These are phyloP conservation scores for Aspergillus bridgeri DNA, from an alignment of 495 filamentous ascomycete genomes.

Conservation along the genomic window DNA sequence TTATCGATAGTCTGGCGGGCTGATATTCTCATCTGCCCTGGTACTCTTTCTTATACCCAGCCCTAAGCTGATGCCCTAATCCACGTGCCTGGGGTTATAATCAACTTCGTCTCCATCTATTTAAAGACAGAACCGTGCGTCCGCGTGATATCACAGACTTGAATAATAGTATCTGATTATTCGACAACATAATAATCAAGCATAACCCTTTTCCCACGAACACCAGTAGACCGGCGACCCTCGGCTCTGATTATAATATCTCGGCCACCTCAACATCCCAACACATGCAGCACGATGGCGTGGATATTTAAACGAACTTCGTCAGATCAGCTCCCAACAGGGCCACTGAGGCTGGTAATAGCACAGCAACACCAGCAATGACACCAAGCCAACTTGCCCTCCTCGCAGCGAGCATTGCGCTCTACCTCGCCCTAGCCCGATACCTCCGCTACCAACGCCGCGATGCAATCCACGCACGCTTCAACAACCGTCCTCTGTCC, in stretches of 20 bases:
- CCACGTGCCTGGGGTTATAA: neutral
- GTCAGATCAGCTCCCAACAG: neutral
- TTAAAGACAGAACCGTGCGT: neutral
- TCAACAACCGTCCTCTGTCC: constrained; percentile 5
- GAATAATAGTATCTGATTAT: too few relatives aligned
- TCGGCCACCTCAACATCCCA: neutral
- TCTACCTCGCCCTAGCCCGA: constrained; percentile 1
- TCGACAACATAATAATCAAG: neutral
- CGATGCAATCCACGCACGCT: constrained; percentile 1
- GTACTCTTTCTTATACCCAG: neutral
- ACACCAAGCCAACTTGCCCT: neutral
- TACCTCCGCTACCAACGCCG: constrained; percentile 1
- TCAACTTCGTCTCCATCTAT: neutral
- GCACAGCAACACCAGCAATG: neutral
- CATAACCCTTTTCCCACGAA: neutral
- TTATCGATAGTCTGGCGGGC: too few relatives aligned
- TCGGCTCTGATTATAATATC: neutral
- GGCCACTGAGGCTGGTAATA: neutral
- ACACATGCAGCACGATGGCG: neutral
- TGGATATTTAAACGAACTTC: neutral
- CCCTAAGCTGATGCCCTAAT: neutral
- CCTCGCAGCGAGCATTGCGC: neutral
- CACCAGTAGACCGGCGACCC: neutral
- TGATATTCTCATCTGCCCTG: neutral
- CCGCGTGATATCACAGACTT: too few relatives aligned